Percentiles rank a stretch among this genome's conserved stretches.
These are phyloP conservation scores for Diaporthe sp. DNA, from an alignment of 2,329 filamentous ascomycete species.

Conservation along the genomic window DNA sequence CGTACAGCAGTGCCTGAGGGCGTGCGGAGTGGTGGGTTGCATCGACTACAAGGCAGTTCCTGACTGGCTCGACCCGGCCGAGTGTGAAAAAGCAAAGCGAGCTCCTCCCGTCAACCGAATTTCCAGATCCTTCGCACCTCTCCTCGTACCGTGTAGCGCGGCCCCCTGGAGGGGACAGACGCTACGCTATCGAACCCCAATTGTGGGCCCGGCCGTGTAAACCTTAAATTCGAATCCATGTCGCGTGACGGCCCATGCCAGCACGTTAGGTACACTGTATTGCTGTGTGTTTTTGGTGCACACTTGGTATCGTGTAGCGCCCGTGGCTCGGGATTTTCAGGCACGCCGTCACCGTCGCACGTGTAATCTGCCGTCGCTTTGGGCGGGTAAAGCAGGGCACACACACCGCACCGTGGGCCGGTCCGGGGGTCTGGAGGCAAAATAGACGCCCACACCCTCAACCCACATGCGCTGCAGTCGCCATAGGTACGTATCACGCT, in stretches of 20 bases:
- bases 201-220: constrained; percentile 19
- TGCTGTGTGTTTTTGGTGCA: not conserved
- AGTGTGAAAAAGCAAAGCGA: constrained; percentile 24
- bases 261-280: not conserved
- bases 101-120: constrained; percentile 32
- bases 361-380: constrained; percentile 32
- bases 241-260: constrained; percentile 16
- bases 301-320: not conserved
- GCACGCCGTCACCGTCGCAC: constrained; percentile 27
- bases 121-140: constrained; percentile 11
- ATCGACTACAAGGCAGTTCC: constrained; percentile 17
- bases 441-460: not conserved
- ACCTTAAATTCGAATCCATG: constrained; percentile 22
- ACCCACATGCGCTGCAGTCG: constrained; percentile 11
- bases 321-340: constrained; percentile 21
- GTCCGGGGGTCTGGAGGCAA: not conserved
- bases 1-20: constrained; percentile 10
- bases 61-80: constrained; percentile 31
- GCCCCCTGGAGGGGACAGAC: not conserved
- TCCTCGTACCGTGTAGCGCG: not conserved
- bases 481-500: not conserved
- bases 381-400: constrained; percentile 19
- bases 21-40: constrained; percentile 13
- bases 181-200: constrained; percentile 8
- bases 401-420: not conserved